These are phyloP conservation scores for Salinomyces thailandicus DNA, from an alignment of 2,329 filamentous ascomycete species.

Conservation along the genomic window DNA sequence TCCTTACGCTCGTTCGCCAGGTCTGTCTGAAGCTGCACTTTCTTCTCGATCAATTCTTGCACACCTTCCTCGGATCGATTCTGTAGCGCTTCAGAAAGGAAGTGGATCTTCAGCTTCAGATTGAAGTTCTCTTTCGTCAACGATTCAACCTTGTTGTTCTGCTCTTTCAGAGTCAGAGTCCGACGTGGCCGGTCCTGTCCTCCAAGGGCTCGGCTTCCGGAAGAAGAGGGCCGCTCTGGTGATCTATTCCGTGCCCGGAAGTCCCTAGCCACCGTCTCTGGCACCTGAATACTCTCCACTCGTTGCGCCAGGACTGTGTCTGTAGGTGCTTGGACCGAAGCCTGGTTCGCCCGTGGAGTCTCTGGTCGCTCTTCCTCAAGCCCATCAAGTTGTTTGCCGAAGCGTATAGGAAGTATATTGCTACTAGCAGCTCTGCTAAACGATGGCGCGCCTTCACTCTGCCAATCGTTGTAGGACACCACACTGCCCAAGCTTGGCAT, in stretches of 20 bases:
- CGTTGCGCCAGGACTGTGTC: slow-evolving; percentile 84
- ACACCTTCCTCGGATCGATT: slow-evolving; percentile 91
- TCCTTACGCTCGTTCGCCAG: slow-evolving; percentile 84
- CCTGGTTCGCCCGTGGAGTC: slow-evolving; percentile 56
- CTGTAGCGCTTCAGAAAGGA: slow-evolving; percentile 84
- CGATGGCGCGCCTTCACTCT: slow-evolving; percentile 12
- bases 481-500: slow-evolving; percentile 84
- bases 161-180: slow-evolving; percentile 78
- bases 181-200: slow-evolving; percentile 29
- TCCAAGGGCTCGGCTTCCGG: slow-evolving; percentile 19
- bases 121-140: slow-evolving; percentile 98
- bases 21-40: slow-evolving; percentile 87
- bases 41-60: slow-evolving; percentile 96
- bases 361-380: slow-evolving; percentile 53
- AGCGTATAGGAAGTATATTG: slow-evolving; percentile 14
- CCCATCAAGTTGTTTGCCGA: slow-evolving; percentile 34
- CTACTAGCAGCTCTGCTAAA: slow-evolving; percentile 25
- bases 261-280: slow-evolving; percentile 75
- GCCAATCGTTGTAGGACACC: slow-evolving; percentile 49
- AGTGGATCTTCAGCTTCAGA: slow-evolving; percentile 93
- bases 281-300: slow-evolving; percentile 81
- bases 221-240: slow-evolving; percentile 29
- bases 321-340: slow-evolving; percentile 45
- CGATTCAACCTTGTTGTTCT: slow-evolving; percentile 92
- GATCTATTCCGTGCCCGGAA: slow-evolving; percentile 67